Conservation (phyloP, 1,284 basidiomycete species). For the Garcileccinum viscosum region DNA sequence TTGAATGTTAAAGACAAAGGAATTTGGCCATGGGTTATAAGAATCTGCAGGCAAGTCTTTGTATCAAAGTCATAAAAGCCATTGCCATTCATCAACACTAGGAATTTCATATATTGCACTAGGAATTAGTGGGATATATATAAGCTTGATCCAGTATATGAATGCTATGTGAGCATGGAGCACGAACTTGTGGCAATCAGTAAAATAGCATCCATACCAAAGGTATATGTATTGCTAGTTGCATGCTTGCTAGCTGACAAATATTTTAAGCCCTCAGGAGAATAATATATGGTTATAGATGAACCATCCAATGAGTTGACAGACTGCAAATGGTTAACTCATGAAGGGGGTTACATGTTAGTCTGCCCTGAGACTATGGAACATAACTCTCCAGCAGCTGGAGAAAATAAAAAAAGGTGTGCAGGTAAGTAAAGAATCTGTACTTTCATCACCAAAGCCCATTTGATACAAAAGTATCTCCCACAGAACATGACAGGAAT, state of each 20-base stretch:
- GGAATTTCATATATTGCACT: constrained; percentile 1
- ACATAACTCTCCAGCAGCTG: neutral
- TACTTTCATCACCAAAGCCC: neutral
- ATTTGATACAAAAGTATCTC: neutral
- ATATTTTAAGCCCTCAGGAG: neutral
- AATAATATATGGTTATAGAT: neutral
- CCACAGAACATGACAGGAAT: neutral
- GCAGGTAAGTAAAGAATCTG: neutral
- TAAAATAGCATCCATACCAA: neutral
- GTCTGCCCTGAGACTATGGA: neutral
- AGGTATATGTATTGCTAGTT: neutral
- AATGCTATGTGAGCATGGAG: constrained; percentile 2
- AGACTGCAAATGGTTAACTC: neutral
- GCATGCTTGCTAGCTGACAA: neutral
- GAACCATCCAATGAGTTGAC: neutral
- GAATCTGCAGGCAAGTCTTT: neutral
- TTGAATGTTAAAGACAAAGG: neutral
- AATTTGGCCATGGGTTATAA: neutral
- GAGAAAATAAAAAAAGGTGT: neutral
- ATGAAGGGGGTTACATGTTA: neutral
- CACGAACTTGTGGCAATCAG: neutral
- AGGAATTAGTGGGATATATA: constrained; percentile 14
- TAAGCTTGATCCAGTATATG: constrained; percentile 5
- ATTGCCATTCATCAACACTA: neutral
- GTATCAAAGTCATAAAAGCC: neutral